Conservation (phyloP, 768 basidiomycete species). For the Tulasnella sp. region DNA sequence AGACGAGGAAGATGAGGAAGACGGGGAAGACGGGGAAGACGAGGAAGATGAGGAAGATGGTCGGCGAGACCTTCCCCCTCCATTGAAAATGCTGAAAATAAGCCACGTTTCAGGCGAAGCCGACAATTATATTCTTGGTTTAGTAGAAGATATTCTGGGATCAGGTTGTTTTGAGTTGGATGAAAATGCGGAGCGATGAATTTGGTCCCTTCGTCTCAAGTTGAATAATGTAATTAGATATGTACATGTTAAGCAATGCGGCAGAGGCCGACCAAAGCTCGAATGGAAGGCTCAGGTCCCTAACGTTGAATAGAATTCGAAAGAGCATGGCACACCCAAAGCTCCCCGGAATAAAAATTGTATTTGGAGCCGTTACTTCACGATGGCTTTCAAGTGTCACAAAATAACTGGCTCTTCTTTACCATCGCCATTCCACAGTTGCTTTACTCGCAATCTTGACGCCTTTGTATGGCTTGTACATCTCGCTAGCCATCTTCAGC, state of each 20-base stretch:
- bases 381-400: not conserved
- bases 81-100: not conserved
- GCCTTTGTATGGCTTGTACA: conserved; percentile 88
- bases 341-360: not conserved
- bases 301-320: too few relatives aligned
- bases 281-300: too few relatives aligned
- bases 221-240: too few relatives aligned
- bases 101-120: not conserved
- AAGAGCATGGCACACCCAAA: not conserved
- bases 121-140: not conserved
- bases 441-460: conserved; percentile 64
- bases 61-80: not conserved
- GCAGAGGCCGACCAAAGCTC: too few relatives aligned
- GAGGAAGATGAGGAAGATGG: not conserved
- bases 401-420: not conserved
- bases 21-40: not conserved
- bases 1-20: not conserved
- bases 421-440: conserved; percentile 56
- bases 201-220: not conserved
- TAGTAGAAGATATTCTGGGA: not conserved
- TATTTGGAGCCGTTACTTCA: not conserved
- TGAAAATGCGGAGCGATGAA: not conserved
- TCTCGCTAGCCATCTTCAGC: conserved; percentile 67
- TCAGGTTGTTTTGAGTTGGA: not conserved
- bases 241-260: too few relatives aligned